Conservation (phyloP, 768 basidiomycete genomes). For the Amanita pallidorosea region DNA sequence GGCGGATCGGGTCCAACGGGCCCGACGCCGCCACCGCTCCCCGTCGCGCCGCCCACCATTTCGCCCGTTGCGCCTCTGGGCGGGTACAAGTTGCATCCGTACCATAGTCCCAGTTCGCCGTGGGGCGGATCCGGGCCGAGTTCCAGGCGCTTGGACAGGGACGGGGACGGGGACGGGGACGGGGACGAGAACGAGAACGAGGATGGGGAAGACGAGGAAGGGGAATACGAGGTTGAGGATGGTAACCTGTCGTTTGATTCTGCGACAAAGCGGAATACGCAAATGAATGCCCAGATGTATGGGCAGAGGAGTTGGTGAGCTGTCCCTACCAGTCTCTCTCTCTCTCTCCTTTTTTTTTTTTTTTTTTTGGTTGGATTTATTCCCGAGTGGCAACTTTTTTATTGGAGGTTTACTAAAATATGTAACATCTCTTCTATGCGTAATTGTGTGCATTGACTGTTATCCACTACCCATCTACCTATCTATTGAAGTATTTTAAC, state of each 20-base stretch:
- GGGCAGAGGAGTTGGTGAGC: slow-evolving; percentile 1
- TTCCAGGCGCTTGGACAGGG: too few species aligned
- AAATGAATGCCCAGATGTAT: slow-evolving; percentile 3
- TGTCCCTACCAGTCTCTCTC: neutral
- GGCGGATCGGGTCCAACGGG: too few species aligned
- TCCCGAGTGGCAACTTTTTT: too few species aligned
- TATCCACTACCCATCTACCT: too few species aligned
- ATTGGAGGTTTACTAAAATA: too few species aligned
- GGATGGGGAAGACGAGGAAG: neutral
- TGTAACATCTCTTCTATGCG: too few species aligned
- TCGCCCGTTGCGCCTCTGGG: neutral
- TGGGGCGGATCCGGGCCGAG: neutral
- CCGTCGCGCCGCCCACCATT: neutral
- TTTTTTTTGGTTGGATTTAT: too few species aligned
- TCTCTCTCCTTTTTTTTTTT: neutral
- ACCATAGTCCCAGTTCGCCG: neutral
- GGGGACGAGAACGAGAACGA: too few species aligned
- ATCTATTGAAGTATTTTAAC: too few species aligned
- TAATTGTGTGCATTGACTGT: too few species aligned
- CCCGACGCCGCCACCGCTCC: neutral
- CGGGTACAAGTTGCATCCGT: too few species aligned
- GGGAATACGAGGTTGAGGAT: neutral
- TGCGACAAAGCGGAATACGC: slow-evolving; percentile 3
- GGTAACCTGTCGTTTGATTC: slow-evolving; percentile 1
- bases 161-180: too few species aligned